Percentiles rank a stretch among this genome's conserved stretches.
Evolutionary conservation across 768 basidiomycete genomes (phyloP).

Genomic region (Amanita rubescens): DNA sequence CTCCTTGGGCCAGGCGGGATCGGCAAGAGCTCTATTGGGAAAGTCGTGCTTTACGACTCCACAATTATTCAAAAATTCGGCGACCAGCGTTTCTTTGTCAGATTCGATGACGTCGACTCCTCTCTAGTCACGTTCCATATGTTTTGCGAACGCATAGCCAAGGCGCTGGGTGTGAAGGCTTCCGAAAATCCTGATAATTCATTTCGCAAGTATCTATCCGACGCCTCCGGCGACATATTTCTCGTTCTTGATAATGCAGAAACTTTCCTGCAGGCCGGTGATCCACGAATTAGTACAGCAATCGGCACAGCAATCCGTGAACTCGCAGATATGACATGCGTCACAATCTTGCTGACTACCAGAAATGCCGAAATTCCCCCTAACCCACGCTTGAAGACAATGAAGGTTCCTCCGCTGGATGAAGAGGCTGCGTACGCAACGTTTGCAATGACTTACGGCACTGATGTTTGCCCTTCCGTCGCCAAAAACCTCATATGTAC

Average conservation of each 20-base stretch:
- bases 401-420: not conserved
- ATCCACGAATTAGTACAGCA: no score
- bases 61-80: slow-evolving; percentile 1
- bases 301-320: not conserved
- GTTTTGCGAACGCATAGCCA: not conserved
- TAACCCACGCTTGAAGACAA: not conserved
- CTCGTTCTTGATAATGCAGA: not conserved
- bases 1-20: slow-evolving; percentile 11
- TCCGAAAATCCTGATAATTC: not conserved
- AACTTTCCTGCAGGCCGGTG: not conserved
- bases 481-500: not conserved
- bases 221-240: not conserved
- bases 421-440: not conserved
- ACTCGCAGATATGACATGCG: not conserved
- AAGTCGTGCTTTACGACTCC: slow-evolving; percentile 7
- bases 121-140: not conserved
- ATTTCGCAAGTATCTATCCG: not conserved
- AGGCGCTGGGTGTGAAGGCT: not conserved
- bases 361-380: not conserved
- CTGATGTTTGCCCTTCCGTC: not conserved
- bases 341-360: not conserved
- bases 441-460: not conserved
- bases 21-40: slow-evolving; percentile 11
- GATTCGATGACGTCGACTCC: slow-evolving; percentile 10
- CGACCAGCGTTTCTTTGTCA: slow-evolving; percentile 7